These are phyloP conservation scores for Arachis hypogaea DNA, from an alignment of 306 rosid species.

Conservation along the genomic window DNA sequence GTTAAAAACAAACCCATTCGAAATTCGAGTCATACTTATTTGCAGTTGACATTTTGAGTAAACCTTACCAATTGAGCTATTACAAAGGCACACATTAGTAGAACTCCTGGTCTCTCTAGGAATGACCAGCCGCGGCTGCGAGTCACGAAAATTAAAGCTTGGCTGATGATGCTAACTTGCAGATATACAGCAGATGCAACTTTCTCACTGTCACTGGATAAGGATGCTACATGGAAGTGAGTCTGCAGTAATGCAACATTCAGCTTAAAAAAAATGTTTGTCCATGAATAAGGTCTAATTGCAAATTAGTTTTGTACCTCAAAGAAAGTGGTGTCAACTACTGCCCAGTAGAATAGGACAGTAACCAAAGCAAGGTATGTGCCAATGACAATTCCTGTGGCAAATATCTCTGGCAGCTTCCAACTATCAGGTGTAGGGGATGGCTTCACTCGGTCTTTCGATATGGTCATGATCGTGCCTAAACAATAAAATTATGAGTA, in stretches of 20 bases:
- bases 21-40: background rate
- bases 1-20: constrained; percentile 30
- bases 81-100: constrained; percentile 79
- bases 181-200: constrained; percentile 79
- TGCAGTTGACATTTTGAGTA: background rate
- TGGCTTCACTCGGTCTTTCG: constrained; percentile 83
- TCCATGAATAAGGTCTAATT: constrained; percentile 27
- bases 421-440: constrained; percentile 89
- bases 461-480: constrained; percentile 93
- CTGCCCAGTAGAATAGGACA: constrained; percentile 70
- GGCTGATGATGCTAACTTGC: constrained; percentile 89
- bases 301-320: constrained; percentile 54
- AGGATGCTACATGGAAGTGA: constrained; percentile 56
- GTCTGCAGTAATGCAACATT: constrained; percentile 52
- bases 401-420: constrained; percentile 88
- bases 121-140: constrained; percentile 80
- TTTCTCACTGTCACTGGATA: constrained; percentile 60
- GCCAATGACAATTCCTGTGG: constrained; percentile 83
- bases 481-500: constrained; percentile 3
- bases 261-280: constrained; percentile 17
- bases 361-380: constrained; percentile 83
- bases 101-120: constrained; percentile 75
- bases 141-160: constrained; percentile 88
- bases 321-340: constrained; percentile 69
- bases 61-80: constrained; percentile 75